A percentile compares a stretch with the other conserved stretches of the same genome.
Evolutionary conservation across 805 yeast genomes (phyloP).

Genomic region (Metschnikowia anglica): DNA sequence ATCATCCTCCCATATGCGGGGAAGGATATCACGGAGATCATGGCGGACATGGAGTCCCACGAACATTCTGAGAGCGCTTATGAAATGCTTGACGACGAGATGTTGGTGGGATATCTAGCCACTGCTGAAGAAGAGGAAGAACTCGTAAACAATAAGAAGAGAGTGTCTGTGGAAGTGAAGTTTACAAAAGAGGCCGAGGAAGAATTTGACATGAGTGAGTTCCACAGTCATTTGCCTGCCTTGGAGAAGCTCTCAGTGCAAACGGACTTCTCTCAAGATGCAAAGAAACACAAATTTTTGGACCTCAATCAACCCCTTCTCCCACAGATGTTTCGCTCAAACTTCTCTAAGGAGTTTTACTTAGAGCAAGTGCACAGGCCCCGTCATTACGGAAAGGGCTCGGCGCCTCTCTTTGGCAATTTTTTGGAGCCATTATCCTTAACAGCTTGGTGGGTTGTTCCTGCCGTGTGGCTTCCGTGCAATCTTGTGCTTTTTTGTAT

Average conservation of each 20-base stretch:
- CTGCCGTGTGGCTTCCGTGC: constrained; percentile 82
- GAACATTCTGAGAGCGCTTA: constrained; percentile 83
- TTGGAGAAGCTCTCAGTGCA: constrained; percentile 70
- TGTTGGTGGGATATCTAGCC: constrained; percentile 80
- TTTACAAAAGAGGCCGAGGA: constrained; percentile 25
- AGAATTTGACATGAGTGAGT: constrained; percentile 35
- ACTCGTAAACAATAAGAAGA: constrained; percentile 58
- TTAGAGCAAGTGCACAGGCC: constrained; percentile 97
- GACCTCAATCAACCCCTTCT: constrained; percentile 82
- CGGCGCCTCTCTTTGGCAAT: constrained; percentile 94
- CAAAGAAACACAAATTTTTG: constrained; percentile 74
- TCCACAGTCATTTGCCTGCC: constrained; percentile 65
- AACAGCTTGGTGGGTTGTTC: constrained; percentile 95
- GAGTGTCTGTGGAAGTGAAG: constrained; percentile 58
- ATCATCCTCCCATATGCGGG: constrained; percentile 59
- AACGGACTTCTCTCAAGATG: constrained; percentile 76
- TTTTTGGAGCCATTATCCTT: constrained; percentile 86
- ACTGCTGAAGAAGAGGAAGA: constrained; percentile 74
- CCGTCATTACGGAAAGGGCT: constrained; percentile 95
- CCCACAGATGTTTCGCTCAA: constrained; percentile 71
- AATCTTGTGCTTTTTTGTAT: constrained; percentile 60
- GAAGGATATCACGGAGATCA: constrained; percentile 63
- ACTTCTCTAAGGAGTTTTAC: constrained; percentile 84
- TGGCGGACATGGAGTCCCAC: constrained; percentile 72
- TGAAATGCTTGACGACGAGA: constrained; percentile 79